Base-by-base conservation (phyloP, 176 grass and related monocot species). In the Themeda triandra region DNA sequence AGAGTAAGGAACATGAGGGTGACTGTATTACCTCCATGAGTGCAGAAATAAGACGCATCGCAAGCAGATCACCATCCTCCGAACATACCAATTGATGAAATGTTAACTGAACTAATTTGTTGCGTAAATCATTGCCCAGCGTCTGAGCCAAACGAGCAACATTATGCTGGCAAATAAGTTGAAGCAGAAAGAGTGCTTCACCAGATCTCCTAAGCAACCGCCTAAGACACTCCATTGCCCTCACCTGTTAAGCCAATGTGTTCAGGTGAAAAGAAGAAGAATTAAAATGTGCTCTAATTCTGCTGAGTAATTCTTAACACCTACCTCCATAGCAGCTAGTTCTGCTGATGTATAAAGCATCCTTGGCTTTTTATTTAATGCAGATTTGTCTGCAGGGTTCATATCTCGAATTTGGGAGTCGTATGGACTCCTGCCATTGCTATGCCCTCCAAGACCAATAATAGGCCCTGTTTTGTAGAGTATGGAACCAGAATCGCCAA, bases 261-360 rank as follows among this genome's bases (percentile, higher is more conserved):
- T 53, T 53, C 49, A 53, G 49, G 49, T 53, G n/a, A 63, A 63
- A 17, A 30, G 40, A 81, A 80, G 69, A 85, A 45, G 27, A 75
- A 85, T 27, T 56, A 75, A 85, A 33, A 40, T 66, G 49, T 72
- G 56, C 27, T 37, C 5, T 36, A 36, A 15, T 35, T 76, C 48
- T 59, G 59, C 41, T 13, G 28, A 73, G 2, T 24, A 85, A 79
- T 85, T 78, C 24, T 23, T 24, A 84, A 53, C 89, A 95, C 96
- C 91, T 95, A 98, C 96, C 96, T 98, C 96, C 96, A 98, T 98
- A 64, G 93, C 96, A 72, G 91, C 93, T 80, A 98, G 71, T 82
- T 98, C 96, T 60, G 93, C 85, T 85, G 91, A 92, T 83, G 89
- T 93, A 85, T 92, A 93, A 83, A 91, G 89, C 42, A 87, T 44